These are phyloP conservation scores for Aspergillus sp. DNA, from an alignment of 2,329 filamentous ascomycete genomes.

Conservation along the genomic window DNA sequence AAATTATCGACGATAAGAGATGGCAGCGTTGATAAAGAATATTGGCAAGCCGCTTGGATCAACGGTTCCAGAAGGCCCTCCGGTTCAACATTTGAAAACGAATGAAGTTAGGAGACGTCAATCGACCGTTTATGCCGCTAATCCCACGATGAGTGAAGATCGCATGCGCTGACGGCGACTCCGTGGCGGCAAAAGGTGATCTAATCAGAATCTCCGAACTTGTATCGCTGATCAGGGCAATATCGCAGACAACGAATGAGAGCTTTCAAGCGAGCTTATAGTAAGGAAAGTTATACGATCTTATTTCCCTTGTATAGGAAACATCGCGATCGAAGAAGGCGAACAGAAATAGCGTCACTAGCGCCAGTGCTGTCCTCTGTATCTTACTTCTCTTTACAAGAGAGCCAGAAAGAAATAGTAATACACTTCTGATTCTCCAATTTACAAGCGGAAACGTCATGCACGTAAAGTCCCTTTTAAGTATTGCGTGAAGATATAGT, in stretches of 20 bases:
- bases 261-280: background rate
- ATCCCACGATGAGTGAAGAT: background rate
- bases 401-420: background rate
- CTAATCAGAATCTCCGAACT: background rate
- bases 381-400: too few species aligned
- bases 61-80: background rate
- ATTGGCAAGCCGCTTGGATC: background rate
- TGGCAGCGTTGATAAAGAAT: background rate
- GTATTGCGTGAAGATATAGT: constrained; percentile 10
- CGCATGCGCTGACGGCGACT: background rate
- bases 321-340: too few species aligned
- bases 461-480: too few species aligned
- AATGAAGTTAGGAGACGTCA: background rate
- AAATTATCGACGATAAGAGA: background rate
- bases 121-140: background rate
- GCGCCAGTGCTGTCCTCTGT: too few species aligned
- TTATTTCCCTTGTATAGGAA: too few species aligned
- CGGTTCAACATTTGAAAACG: background rate
- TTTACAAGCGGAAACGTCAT: too few species aligned
- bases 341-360: too few species aligned
- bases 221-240: background rate
- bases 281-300: too few species aligned
- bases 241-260: background rate
- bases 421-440: too few species aligned
- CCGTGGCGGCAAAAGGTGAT: background rate